phyloP scores from a whole-genome alignment of 768 basidiomycete species.

The Auricularia sp. region DNA sequence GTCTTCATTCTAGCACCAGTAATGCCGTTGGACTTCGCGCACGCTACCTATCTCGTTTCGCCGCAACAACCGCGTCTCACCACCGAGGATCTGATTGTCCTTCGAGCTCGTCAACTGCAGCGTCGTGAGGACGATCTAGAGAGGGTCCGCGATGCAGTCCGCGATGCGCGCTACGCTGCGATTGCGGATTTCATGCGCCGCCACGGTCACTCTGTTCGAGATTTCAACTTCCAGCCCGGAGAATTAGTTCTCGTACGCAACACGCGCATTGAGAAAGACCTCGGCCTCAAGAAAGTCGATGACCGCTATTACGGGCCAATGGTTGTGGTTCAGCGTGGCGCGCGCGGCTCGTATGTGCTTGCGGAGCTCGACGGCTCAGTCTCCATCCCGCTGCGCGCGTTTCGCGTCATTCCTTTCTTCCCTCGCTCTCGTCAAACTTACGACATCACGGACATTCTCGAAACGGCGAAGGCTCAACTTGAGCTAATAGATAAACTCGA shows the following conservation, averaged over 20 bases:
- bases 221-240: constrained; percentile 21
- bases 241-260: constrained; percentile 28
- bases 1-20: constrained; percentile 25
- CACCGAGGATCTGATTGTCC: constrained; percentile 15
- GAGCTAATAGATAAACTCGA: background rate
- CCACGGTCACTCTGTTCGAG: constrained; percentile 10
- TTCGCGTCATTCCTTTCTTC: constrained; percentile 5
- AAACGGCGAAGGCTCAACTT: background rate
- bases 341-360: constrained; percentile 8
- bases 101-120: constrained; percentile 18
- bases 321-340: constrained; percentile 20
- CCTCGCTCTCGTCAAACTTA: background rate
- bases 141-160: constrained; percentile 10
- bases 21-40: constrained; percentile 23
- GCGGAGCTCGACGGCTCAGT: constrained; percentile 14
- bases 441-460: background rate
- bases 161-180: constrained; percentile 16
- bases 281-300: constrained; percentile 21
- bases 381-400: constrained; percentile 5
- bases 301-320: constrained; percentile 34
- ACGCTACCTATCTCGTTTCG: constrained; percentile 23
- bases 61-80: constrained; percentile 11
- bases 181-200: constrained; percentile 19
- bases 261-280: constrained; percentile 20
- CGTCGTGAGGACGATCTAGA: constrained; percentile 17